Evolutionary conservation across 805 yeast species (phyloP).

Genomic region (Candida insectorum): DNA sequence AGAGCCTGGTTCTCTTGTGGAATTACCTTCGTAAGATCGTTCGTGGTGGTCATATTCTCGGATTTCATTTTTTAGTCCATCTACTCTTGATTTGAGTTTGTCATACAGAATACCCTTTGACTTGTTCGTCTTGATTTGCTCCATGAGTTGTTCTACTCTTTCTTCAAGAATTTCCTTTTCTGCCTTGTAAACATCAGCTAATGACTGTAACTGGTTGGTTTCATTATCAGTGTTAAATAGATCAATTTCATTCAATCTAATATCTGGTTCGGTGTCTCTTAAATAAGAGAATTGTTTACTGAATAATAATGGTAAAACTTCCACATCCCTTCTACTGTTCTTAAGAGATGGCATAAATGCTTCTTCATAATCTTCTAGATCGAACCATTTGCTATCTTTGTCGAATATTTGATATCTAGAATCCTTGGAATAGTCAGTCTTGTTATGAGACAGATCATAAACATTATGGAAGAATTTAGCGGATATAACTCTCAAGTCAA

Average conservation of each 20-base stretch:
- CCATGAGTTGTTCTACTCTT: constrained; percentile 24
- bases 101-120: constrained; percentile 5
- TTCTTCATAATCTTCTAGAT: constrained; percentile 59
- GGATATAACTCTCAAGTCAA: constrained; percentile 59
- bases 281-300: constrained; percentile 69
- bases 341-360: constrained; percentile 42
- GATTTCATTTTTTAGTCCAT: constrained; percentile 18
- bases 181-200: constrained; percentile 24
- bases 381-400: constrained; percentile 59
- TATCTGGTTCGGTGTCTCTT: constrained; percentile 46
- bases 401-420: constrained; percentile 38
- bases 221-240: constrained; percentile 24
- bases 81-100: constrained; percentile 16
- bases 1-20: constrained; percentile 7
- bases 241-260: constrained; percentile 11
- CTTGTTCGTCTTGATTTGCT: constrained; percentile 12
- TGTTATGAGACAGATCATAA: constrained; percentile 16
- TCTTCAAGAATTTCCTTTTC: constrained; percentile 23
- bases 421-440: neutral
- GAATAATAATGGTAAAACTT: constrained; percentile 58
- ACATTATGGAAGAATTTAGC: constrained; percentile 41
- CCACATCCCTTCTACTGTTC: constrained; percentile 38
- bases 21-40: constrained; percentile 5
- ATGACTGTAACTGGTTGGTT: constrained; percentile 23
- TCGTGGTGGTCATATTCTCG: constrained; percentile 5